phyloP scores from a whole-genome alignment of 306 rosid genomes.

The Cyamopsis tetragonoloba region DNA sequence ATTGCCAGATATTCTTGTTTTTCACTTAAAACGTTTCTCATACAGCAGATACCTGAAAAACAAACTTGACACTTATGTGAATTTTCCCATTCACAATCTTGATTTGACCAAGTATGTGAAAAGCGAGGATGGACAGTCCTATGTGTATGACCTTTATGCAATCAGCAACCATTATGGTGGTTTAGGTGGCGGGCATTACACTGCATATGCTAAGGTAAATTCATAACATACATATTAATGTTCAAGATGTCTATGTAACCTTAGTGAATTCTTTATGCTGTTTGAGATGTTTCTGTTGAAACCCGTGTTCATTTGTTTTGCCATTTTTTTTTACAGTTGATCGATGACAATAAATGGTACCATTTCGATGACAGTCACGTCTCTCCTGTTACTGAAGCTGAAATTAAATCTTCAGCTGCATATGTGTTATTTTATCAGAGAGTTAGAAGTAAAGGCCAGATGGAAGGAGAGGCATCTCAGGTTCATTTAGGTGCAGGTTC shows the following conservation, averaged over 20 bases:
- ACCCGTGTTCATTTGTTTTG: not conserved
- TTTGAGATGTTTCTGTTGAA: slow-evolving; percentile 15
- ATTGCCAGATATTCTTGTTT: slow-evolving; percentile 92
- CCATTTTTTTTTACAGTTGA: slow-evolving; percentile 55
- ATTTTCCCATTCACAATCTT: slow-evolving; percentile 87
- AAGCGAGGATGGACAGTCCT: slow-evolving; percentile 65
- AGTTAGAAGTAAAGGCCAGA: slow-evolving; percentile 37
- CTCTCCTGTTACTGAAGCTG: slow-evolving; percentile 61
- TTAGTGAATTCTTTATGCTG: too few species aligned
- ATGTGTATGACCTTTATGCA: slow-evolving; percentile 76
- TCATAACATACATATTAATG: not conserved
- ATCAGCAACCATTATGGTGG: slow-evolving; percentile 99
- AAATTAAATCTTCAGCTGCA: slow-evolving; percentile 84
- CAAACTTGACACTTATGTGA: slow-evolving; percentile 92
- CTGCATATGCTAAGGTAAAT: slow-evolving; percentile 87
- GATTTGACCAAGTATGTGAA: slow-evolving; percentile 89
- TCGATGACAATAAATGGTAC: slow-evolving; percentile 89
- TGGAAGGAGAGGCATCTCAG: slow-evolving; percentile 43
- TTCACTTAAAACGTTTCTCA: slow-evolving; percentile 94
- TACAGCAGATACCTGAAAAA: slow-evolving; percentile 93
- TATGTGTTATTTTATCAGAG: slow-evolving; percentile 89
- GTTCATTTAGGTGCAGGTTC: slow-evolving; percentile 35
- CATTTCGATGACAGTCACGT: slow-evolving; percentile 95
- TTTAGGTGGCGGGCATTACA: slow-evolving; percentile 96
- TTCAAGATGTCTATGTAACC: too few species aligned